Evolutionary conservation across 2,329 filamentous ascomycete genomes (phyloP).

Genomic region (Trichoderma atrobrunneum): DNA sequence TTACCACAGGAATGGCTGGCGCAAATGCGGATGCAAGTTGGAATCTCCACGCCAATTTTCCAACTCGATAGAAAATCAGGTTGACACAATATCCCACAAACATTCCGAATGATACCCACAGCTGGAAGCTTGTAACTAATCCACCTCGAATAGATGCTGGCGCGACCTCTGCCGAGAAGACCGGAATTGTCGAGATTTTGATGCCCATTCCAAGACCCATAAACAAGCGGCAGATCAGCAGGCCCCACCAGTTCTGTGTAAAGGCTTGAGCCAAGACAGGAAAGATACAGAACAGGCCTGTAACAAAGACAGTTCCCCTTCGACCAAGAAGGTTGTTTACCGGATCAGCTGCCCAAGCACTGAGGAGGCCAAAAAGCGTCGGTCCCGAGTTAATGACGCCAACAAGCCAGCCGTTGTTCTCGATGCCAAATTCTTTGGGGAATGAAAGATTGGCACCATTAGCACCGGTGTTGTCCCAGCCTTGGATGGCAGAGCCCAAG

Average conservation of each 20-base stretch:
- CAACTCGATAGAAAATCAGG: constrained; percentile 57
- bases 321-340: constrained; percentile 36
- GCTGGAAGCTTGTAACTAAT: constrained; percentile 50
- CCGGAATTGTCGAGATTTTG: constrained; percentile 45
- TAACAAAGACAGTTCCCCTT: constrained; percentile 48
- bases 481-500: constrained; percentile 33
- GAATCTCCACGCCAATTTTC: constrained; percentile 57
- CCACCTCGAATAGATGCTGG: constrained; percentile 49
- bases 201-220: constrained; percentile 61
- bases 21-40: constrained; percentile 63
- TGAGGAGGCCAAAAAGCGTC: constrained; percentile 25
- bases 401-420: constrained; percentile 48
- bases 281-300: constrained; percentile 54
- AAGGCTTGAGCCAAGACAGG: constrained; percentile 53
- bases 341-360: constrained; percentile 33
- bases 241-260: constrained; percentile 50
- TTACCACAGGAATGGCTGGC: constrained; percentile 57
- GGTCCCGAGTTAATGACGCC: constrained; percentile 53
- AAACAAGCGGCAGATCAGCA: constrained; percentile 40
- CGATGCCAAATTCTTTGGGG: constrained; percentile 36
- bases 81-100: constrained; percentile 66
- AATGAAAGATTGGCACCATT: constrained; percentile 41
- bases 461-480: constrained; percentile 46
- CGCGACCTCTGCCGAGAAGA: constrained; percentile 51
- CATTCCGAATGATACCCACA: constrained; percentile 53